Evolutionary conservation across 164 flowering plant species (phyloP), one percentile per base, ranked within the genome.

Genomic region (Annona cherimola): DNA sequence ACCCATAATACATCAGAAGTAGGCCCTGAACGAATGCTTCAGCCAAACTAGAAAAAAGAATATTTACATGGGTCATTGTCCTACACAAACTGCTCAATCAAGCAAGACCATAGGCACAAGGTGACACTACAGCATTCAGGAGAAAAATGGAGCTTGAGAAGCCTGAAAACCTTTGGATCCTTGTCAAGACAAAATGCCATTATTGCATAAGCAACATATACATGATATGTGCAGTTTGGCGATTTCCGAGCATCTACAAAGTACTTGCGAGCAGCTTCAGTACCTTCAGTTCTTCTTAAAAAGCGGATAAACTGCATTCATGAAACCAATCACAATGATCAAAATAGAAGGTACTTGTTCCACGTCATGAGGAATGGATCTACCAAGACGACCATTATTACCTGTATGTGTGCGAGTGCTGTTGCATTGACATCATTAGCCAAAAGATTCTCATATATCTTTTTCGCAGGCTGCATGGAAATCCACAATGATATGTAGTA

Each of bases 161-260:
- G 35, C 42, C 45, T 7, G 45, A 39, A 69, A n/a, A 94, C 99
- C 97, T 94, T 92, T 69, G 90, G 86, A 82, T 94, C 97, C 81
- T 94, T 94, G 85, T 94, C 96, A 68, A 88, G 95, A 81, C 99
- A 94, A 81, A 92, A 91, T 1, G 97, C 90, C 99, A 92, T 91
- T 89, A 81, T 83, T 16, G 97, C 99, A 86, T 89, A 92, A 50
- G 98, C 95, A 82, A 94, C 96, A 84, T 81, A 92, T 62, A 94
- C 94, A 83, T 94, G 97, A 73, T 94, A 94, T 42, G 97, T 89
- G 83, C 95, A 94, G 78, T 72, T 89, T 61, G 97, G 90, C 45
- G 89, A 92, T 76, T 91, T 91, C 61, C 94, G 91, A 64, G 94
- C 91, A 82, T 92, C 99, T 67, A 94, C 50, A 78, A 94, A 94